Evolutionary conservation across 257 asterid species (phyloP).

Genomic region (Cinchona pubescens): DNA sequence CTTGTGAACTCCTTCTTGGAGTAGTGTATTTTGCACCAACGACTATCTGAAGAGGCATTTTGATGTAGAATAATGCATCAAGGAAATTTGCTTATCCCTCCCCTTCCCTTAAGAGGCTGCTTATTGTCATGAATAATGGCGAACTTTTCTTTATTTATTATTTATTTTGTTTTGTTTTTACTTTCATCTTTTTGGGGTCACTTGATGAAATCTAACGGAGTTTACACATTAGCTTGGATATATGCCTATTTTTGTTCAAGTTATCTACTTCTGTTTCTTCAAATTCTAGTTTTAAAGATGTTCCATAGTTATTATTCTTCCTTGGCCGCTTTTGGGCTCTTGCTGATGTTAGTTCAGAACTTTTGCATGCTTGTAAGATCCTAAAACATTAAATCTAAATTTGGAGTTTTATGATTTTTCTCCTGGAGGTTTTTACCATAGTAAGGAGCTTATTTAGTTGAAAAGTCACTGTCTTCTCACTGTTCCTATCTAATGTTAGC

Average conservation of each 20-base stretch:
- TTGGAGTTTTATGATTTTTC: background rate
- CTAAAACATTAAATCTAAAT: background rate
- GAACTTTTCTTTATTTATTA: background rate
- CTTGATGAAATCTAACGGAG: background rate
- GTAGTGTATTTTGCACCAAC: background rate
- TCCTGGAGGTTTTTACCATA: background rate
- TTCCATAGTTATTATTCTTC: background rate
- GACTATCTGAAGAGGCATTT: background rate
- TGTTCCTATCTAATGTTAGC: constrained; percentile 11
- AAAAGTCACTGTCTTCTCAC: background rate
- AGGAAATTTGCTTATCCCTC: background rate
- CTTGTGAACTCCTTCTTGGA: background rate
- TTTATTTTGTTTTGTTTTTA: background rate
- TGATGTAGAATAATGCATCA: background rate
- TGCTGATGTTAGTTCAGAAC: constrained; percentile 1
- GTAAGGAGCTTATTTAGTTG: background rate
- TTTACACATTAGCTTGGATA: background rate
- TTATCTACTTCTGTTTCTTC: background rate
- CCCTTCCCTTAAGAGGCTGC: background rate
- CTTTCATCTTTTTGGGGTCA: background rate
- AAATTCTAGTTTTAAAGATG: background rate
- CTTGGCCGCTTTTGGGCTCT: background rate
- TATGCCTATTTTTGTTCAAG: background rate
- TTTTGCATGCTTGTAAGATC: background rate
- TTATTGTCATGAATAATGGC: background rate